Conservation (phyloP, 2,329 filamentous ascomycete genomes). For the Amylocarpus encephaloides region DNA sequence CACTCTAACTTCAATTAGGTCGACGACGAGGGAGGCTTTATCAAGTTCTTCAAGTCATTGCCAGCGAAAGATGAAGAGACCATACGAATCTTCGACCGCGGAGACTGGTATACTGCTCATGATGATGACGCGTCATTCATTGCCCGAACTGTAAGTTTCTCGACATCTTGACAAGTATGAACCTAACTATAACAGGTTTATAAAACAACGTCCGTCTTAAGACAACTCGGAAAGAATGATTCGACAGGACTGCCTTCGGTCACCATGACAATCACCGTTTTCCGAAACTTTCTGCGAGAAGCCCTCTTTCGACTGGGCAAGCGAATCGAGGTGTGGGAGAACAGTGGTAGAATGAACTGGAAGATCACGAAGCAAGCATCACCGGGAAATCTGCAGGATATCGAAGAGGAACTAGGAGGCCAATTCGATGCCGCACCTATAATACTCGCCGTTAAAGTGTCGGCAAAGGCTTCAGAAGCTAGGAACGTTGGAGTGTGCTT, state of each 20-base stretch:
- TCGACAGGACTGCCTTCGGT: constrained; percentile 85
- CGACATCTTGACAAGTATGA: not conserved
- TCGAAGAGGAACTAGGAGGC: constrained; percentile 91
- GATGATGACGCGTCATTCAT: constrained; percentile 80
- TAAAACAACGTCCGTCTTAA: constrained; percentile 92
- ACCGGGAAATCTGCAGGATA: constrained; percentile 91
- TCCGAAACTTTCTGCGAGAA: constrained; percentile 90
- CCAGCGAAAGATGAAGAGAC: constrained; percentile 65
- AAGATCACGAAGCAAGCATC: constrained; percentile 87
- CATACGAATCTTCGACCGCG: constrained; percentile 85
- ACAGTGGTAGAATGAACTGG: constrained; percentile 78
- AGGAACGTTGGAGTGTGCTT: constrained; percentile 92
- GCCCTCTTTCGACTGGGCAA: constrained; percentile 88
- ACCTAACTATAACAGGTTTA: constrained; percentile 57
- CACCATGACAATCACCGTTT: constrained; percentile 91
- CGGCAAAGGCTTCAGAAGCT: constrained; percentile 77
- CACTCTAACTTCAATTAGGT: constrained; percentile 48
- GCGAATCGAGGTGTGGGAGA: constrained; percentile 84
- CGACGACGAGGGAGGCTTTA: constrained; percentile 95
- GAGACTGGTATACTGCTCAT: constrained; percentile 94
- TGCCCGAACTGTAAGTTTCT: constrained; percentile 57
- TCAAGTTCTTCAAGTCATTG: constrained; percentile 90
- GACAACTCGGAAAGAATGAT: constrained; percentile 79
- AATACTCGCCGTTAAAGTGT: constrained; percentile 90
- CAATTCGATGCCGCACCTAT: constrained; percentile 87